A percentile compares a stretch with the other conserved stretches of the same genome.
These are phyloP conservation scores for Bipolaris zeicola DNA, from an alignment of 2,329 filamentous ascomycete species.

Conservation along the genomic window DNA sequence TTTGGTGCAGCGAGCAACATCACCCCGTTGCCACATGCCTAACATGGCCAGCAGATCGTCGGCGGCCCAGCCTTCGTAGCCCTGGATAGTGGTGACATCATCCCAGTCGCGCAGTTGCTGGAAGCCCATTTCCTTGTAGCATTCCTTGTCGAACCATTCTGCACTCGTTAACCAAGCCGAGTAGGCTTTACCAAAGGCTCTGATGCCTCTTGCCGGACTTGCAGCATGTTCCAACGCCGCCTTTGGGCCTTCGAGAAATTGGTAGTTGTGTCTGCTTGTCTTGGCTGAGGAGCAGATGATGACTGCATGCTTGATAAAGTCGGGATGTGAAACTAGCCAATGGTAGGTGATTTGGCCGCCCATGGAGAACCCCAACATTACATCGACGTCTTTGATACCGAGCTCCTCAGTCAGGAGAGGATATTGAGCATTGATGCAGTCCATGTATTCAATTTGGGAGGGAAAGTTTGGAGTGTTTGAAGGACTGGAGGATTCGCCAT, in stretches of 20 bases:
- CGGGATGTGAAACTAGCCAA: conserved; percentile 57
- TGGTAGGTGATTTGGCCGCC: conserved; percentile 62
- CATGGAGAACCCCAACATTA: conserved; percentile 63
- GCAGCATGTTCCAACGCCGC: conserved; percentile 53
- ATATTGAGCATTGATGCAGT: conserved; percentile 60
- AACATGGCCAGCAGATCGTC: conserved; percentile 48
- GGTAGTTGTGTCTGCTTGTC: conserved; percentile 60
- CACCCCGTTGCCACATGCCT: conserved; percentile 52
- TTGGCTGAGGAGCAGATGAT: conserved; percentile 59
- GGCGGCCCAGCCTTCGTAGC: conserved; percentile 38
- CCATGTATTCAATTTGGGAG: conserved; percentile 51
- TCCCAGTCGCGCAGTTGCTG: conserved; percentile 31
- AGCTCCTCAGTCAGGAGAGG: conserved; percentile 50
- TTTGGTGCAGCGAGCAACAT: conserved; percentile 42
- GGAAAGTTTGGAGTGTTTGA: conserved; percentile 58
- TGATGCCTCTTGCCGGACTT: conserved; percentile 45
- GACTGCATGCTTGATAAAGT: conserved; percentile 52
- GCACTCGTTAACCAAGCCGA: conserved; percentile 50
- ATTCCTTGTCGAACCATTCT: conserved; percentile 49
- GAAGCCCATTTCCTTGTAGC: conserved; percentile 45
- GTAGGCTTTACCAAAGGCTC: conserved; percentile 49
- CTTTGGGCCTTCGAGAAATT: conserved; percentile 62
- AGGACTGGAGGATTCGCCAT: conserved; percentile 60
- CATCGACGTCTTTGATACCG: conserved; percentile 51
- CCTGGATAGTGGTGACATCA: conserved; percentile 28